These are phyloP conservation scores for Penicillium soppii DNA, from an alignment of 495 filamentous ascomycete genomes.

Conservation along the genomic window DNA sequence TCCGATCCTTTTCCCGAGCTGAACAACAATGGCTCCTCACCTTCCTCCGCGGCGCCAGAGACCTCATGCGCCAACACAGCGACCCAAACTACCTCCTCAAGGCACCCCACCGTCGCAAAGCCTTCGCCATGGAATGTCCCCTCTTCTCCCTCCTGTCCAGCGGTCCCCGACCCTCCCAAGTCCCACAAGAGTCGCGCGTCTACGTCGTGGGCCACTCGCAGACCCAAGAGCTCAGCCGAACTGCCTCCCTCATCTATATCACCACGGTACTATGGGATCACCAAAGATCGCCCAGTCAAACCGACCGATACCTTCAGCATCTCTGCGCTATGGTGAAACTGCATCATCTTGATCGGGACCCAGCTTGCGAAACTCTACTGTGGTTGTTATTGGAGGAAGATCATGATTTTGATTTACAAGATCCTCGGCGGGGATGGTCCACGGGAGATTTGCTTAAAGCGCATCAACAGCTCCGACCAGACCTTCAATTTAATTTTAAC, in stretches of 20 bases:
- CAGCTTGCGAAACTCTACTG: constrained; percentile 44
- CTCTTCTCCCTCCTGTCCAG: constrained; percentile 44
- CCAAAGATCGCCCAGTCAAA: constrained; percentile 32
- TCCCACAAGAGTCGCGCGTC: constrained; percentile 37
- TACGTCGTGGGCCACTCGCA: constrained; percentile 37
- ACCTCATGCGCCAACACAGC: constrained; percentile 36
- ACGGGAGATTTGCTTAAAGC: constrained; percentile 37
- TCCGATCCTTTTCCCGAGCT: constrained; percentile 6
- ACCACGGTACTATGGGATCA: constrained; percentile 40
- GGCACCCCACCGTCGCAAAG: constrained; percentile 29
- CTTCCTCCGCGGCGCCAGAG: constrained; percentile 40
- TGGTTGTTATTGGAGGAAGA: constrained; percentile 43
- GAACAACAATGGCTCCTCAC: constrained; percentile 33
- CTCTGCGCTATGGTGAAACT: constrained; percentile 24
- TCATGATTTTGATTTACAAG: constrained; percentile 35
- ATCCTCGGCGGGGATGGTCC: constrained; percentile 41
- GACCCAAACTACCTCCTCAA: constrained; percentile 23
- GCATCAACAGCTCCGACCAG: constrained; percentile 38
- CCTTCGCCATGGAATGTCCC: constrained; percentile 43
- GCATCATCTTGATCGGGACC: constrained; percentile 38
- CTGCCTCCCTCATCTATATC: constrained; percentile 43
- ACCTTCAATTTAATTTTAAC: constrained; percentile 44
- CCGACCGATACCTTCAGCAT: constrained; percentile 34
- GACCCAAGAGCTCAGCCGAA: constrained; percentile 42
- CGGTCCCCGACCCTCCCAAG: constrained; percentile 43